Evolutionary conservation across 331 rosid genomes (phyloP), one percentile per base, ranked within the genome.

Genomic region (Quercus phellos): DNA sequence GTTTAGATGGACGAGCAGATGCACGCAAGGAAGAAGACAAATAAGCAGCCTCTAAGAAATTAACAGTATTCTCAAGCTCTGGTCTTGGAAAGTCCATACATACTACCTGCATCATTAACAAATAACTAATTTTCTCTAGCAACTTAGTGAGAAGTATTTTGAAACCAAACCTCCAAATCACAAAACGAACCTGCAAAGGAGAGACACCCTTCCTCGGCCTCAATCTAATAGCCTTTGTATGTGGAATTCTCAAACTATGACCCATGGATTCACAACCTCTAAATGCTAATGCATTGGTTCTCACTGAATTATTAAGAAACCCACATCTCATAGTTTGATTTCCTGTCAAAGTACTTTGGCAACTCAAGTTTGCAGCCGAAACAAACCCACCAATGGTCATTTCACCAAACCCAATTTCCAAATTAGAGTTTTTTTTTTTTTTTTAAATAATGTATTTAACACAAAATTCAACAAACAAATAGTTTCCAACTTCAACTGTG

Each of bases 21-120:
- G 87, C 61, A 34, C 94, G 90, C 43, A 94, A 90, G 58, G 91
- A 77, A 18, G 99, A 85, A 84, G 99, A 94, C 78, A 92, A 86
- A 68, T 81, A 84, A 4, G 97, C 94, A 55, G 99, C 99, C 85
- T 94, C 96, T 10, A 90, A 19, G 80, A 85, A 94, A 86, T 92
- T 94, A 11, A 74, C 91, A 29, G 98, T 89, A 53, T 75, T 89
- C 8, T 90, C 98, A 42, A 94, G 87, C 79, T 87, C 93, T 0
- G 99, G 99, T 58, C 99, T 88, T 4, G 99, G 99, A 73, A 86
- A 94, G 60, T 94, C 99, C 53, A 87, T 19, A 53, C 96, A 94
- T 81, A 91, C 92, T 4, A 94, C 93, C 83, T 90, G 80, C 30
- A 38, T 18, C 16, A 76, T 56, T 55, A 75, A 18, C 42, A 71